These are phyloP conservation scores for Exophiala bonariae DNA, from an alignment of 2,329 filamentous ascomycete species.

Conservation along the genomic window DNA sequence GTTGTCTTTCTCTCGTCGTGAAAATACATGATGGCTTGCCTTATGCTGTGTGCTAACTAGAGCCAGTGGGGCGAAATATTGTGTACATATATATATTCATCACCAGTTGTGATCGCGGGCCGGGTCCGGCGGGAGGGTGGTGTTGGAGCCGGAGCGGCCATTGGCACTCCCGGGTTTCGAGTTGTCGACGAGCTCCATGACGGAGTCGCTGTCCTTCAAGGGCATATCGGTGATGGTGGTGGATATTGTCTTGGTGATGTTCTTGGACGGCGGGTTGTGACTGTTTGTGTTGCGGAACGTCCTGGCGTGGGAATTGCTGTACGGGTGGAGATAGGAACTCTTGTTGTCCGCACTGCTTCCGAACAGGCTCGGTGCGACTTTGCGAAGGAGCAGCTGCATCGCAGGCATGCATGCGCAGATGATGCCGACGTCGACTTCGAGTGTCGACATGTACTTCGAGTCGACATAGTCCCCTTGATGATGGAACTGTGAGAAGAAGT, in stretches of 20 bases:
- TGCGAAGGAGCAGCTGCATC: neutral
- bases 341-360: neutral
- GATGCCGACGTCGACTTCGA: slow-evolving; percentile 45
- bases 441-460: slow-evolving; percentile 13
- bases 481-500: too few relatives aligned
- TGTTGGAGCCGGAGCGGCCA: too few relatives aligned
- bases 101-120: too few relatives aligned
- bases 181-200: slow-evolving; percentile 1
- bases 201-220: neutral
- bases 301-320: neutral
- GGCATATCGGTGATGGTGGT: neutral
- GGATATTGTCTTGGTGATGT: neutral
- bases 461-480: neutral
- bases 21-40: too few relatives aligned
- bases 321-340: neutral
- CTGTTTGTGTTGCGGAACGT: neutral
- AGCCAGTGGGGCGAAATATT: too few relatives aligned
- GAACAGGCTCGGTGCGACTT: neutral
- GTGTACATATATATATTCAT: too few relatives aligned
- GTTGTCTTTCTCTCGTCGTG: too few relatives aligned
- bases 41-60: too few relatives aligned
- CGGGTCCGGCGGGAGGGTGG: too few relatives aligned
- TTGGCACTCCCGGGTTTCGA: too few relatives aligned
- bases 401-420: slow-evolving; percentile 46
- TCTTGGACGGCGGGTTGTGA: neutral